Conservation (phyloP, 2,329 filamentous ascomycete genomes). For the Metarhizium rileyi region DNA sequence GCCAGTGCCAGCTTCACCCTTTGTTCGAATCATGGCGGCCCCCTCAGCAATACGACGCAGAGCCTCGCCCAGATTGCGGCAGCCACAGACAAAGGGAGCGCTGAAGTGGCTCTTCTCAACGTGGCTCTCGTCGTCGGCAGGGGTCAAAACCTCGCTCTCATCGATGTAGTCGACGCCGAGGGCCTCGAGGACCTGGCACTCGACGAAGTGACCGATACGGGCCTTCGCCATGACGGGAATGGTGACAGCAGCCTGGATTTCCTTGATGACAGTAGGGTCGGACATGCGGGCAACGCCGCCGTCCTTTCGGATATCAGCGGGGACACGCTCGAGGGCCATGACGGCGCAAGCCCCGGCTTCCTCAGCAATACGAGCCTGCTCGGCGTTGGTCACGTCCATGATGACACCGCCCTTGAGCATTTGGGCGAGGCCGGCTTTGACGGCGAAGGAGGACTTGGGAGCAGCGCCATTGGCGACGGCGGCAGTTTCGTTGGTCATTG, state of each 20-base stretch:
- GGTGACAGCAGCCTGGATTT: conserved; percentile 89
- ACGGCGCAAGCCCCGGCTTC: conserved; percentile 92
- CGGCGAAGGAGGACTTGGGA: conserved; percentile 56
- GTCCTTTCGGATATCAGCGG: conserved; percentile 85
- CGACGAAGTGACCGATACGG: conserved; percentile 93
- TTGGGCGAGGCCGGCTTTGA: conserved; percentile 91
- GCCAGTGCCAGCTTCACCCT: conserved; percentile 94
- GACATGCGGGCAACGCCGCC: conserved; percentile 97
- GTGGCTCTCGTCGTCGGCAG: conserved; percentile 83
- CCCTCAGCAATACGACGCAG: conserved; percentile 85
- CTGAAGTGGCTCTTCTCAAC: conserved; percentile 79
- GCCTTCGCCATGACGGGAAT: conserved; percentile 99
- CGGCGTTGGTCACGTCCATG: conserved; percentile 95
- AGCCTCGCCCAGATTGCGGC: conserved; percentile 88
- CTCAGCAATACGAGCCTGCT: conserved; percentile 93
- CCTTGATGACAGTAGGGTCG: conserved; percentile 86
- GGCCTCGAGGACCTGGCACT: conserved; percentile 95
- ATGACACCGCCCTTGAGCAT: conserved; percentile 99
- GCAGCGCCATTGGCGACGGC: conserved; percentile 21
- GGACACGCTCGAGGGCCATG: conserved; percentile 97
- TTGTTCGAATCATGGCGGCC: conserved; percentile 97
- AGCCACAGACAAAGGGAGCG: conserved; percentile 92
- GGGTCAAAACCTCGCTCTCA: conserved; percentile 94
- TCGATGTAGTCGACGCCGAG: conserved; percentile 97
- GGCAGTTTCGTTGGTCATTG: conserved; percentile 27